These are phyloP conservation scores for Simplicillium sp. DNA, from an alignment of 2,329 filamentous ascomycete genomes.

Conservation along the genomic window DNA sequence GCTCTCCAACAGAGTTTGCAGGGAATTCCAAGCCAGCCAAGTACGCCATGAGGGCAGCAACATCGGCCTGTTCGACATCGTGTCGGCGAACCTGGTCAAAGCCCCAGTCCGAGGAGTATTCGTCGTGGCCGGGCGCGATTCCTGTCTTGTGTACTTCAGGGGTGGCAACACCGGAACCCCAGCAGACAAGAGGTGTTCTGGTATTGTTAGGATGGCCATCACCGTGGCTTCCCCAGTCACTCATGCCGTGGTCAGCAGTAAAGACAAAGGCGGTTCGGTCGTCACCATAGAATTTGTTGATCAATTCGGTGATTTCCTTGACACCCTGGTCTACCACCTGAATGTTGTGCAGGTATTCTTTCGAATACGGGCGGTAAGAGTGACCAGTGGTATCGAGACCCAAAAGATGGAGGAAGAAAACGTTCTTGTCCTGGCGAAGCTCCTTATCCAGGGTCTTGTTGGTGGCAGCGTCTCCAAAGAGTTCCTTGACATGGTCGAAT, in stretches of 20 bases:
- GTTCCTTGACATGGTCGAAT: constrained; percentile 81
- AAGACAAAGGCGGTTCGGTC: constrained; percentile 90
- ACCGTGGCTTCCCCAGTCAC: constrained; percentile 97
- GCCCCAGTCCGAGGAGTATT: constrained; percentile 84
- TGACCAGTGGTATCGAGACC: constrained; percentile 90
- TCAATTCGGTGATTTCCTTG: constrained; percentile 68
- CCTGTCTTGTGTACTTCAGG: constrained; percentile 49
- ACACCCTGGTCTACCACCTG: constrained; percentile 90
- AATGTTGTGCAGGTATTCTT: constrained; percentile 90
- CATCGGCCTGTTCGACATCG: constrained; percentile 88
- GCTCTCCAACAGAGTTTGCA: constrained; percentile 89
- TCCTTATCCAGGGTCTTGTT: constrained; percentile 66
- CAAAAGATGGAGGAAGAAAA: constrained; percentile 92
- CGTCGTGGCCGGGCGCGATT: constrained; percentile 74
- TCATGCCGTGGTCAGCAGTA: constrained; percentile 98
- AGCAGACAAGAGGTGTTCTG: constrained; percentile 81
- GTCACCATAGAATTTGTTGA: constrained; percentile 78
- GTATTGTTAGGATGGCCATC: constrained; percentile 98
- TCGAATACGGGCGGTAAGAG: constrained; percentile 78
- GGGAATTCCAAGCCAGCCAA: constrained; percentile 81
- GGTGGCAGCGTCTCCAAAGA: constrained; percentile 71
- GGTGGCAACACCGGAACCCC: constrained; percentile 83
- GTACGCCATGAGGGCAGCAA: constrained; percentile 93
- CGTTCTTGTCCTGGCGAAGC: constrained; percentile 73
- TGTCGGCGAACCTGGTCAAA: constrained; percentile 73